Evolutionary conservation across 345 rosid species (phyloP).

Genomic region (Mercurialis annua): DNA sequence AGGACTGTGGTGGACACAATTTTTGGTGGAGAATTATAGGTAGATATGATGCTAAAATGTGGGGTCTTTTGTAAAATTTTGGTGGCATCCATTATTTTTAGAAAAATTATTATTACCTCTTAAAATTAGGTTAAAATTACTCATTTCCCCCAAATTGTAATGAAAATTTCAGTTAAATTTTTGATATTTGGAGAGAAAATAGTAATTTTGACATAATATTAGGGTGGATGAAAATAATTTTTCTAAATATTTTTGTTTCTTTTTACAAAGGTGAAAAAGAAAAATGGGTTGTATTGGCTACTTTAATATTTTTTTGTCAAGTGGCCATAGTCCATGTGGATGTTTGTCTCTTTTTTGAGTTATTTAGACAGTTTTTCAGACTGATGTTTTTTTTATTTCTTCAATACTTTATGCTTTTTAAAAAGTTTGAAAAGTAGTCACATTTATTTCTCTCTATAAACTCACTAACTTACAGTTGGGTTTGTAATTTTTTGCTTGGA

Average conservation of each 20-base stretch:
- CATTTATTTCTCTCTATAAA: not conserved
- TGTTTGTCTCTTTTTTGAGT: conserved; percentile 14
- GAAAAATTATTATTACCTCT: too few relatives aligned
- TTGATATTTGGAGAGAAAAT: too few relatives aligned
- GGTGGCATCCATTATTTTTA: too few relatives aligned
- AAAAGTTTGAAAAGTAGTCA: conserved; percentile 19
- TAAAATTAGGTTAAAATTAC: too few relatives aligned
- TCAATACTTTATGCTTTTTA: conserved; percentile 33
- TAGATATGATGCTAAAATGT: conserved; percentile 10
- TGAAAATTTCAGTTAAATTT: too few relatives aligned
- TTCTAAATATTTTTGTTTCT: conserved; percentile 8
- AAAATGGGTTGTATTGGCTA: conserved; percentile 15
- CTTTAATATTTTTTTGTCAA: not conserved
- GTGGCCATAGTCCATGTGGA: conserved; percentile 27
- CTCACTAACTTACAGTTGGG: too few relatives aligned
- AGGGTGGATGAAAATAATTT: conserved; percentile 17
- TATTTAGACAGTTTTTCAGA: conserved; percentile 13
- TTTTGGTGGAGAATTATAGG: conserved; percentile 26
- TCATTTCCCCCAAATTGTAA: too few relatives aligned
- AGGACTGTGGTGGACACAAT: conserved; percentile 12
- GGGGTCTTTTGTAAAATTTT: conserved; percentile 18
- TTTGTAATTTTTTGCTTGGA: not conserved
- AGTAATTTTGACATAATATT: too few relatives aligned
- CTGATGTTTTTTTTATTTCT: conserved; percentile 28
- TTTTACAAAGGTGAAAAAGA: conserved; percentile 24